phyloP scores from a whole-genome alignment of 306 rosid genomes.

The Abrus pulchellus region DNA sequence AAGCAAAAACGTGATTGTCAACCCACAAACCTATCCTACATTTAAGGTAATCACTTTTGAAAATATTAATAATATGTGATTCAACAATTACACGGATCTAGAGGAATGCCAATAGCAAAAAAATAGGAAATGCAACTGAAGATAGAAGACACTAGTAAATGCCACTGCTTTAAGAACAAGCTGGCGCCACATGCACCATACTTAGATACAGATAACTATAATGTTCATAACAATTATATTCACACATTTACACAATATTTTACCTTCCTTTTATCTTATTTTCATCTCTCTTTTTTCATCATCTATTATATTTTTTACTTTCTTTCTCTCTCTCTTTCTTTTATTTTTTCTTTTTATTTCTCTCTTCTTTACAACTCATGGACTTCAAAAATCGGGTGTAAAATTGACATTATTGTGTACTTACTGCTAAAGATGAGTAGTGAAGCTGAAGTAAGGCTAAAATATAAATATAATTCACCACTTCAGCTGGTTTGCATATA shows the following conservation, averaged over 20 bases:
- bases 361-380: too few species aligned
- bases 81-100: constrained; percentile 48
- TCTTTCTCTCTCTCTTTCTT: too few species aligned
- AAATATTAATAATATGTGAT: constrained; percentile 12
- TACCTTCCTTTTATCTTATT: too few species aligned
- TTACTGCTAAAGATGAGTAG: constrained; percentile 30
- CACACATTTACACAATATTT: too few species aligned
- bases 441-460: constrained; percentile 46
- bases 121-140: constrained; percentile 37
- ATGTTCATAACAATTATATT: background rate
- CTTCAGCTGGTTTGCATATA: background rate
- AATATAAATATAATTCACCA: constrained; percentile 1
- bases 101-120: constrained; percentile 38
- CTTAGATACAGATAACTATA: background rate
- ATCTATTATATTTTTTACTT: too few species aligned
- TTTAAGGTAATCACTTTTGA: constrained; percentile 23
- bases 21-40: constrained; percentile 35
- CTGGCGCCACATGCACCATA: constrained; percentile 40
- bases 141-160: constrained; percentile 5
- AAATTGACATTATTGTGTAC: too few species aligned
- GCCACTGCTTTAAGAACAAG: constrained; percentile 16
- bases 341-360: too few species aligned
- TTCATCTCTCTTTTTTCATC: too few species aligned
- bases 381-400: too few species aligned
- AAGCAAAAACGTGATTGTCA: constrained; percentile 45